phyloP scores from a whole-genome alignment of 2,329 filamentous ascomycete species.

The Xylariales sp. region DNA sequence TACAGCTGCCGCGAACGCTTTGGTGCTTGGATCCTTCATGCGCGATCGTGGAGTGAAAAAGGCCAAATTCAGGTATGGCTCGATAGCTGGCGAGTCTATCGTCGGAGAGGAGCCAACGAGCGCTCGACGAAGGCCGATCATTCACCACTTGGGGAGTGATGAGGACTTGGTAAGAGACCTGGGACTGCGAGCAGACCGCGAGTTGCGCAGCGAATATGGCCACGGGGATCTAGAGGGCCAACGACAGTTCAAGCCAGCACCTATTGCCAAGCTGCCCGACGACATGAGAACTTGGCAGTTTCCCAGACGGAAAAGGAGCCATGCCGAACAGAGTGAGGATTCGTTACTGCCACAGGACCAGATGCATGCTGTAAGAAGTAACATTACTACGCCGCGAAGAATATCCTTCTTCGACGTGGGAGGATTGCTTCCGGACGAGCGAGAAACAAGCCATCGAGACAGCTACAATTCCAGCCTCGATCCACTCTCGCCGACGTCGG shows the following conservation, averaged over 20 bases:
- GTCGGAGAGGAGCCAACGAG: slow-evolving; percentile 46
- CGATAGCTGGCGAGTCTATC: slow-evolving; percentile 57
- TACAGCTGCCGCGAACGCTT: slow-evolving; percentile 77
- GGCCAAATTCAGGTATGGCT: slow-evolving; percentile 68
- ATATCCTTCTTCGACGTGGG: slow-evolving; percentile 86
- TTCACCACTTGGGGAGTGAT: slow-evolving; percentile 79
- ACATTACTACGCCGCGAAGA: slow-evolving; percentile 44
- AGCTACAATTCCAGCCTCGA: slow-evolving; percentile 39
- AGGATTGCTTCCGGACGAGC: slow-evolving; percentile 60
- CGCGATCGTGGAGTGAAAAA: slow-evolving; percentile 89
- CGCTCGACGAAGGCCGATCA: slow-evolving; percentile 37
- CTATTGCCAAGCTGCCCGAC: slow-evolving; percentile 26
- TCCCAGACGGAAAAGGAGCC: slow-evolving; percentile 33
- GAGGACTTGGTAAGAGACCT: slow-evolving; percentile 81
- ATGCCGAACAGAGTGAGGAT: slow-evolving; percentile 39
- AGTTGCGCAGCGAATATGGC: slow-evolving; percentile 37
- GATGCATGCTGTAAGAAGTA: slow-evolving; percentile 29
- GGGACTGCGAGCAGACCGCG: slow-evolving; percentile 61
- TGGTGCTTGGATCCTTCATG: slow-evolving; percentile 89
- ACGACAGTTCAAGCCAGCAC: slow-evolving; percentile 31
- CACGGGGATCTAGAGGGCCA: slow-evolving; percentile 17
- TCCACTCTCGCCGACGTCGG: slow-evolving; percentile 19
- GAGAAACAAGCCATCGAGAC: slow-evolving; percentile 30
- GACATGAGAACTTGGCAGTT: slow-evolving; percentile 46
- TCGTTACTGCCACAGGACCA: slow-evolving; percentile 34